These are phyloP conservation scores for Kappamyces sp. DNA, from an alignment of 192 early-diverging fungal species.

Conservation along the genomic window DNA sequence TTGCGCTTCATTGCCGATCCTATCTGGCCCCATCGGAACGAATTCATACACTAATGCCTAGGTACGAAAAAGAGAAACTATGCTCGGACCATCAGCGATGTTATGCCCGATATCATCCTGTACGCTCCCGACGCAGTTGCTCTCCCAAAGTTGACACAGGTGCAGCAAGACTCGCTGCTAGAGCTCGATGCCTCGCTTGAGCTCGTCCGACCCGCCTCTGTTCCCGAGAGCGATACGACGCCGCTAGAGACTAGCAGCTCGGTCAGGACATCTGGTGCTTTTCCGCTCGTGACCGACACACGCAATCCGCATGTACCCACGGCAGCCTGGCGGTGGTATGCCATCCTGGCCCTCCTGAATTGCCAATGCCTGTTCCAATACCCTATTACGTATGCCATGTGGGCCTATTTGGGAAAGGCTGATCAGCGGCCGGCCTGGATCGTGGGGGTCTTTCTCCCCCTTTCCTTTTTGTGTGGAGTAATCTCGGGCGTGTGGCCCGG, in stretches of 20 bases:
- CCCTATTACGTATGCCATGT: conserved; percentile 28
- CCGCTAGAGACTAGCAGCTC: background rate
- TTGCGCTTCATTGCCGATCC: background rate
- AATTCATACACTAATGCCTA: too few relatives aligned
- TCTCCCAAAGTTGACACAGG: background rate
- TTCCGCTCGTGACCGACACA: background rate
- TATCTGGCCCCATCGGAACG: background rate
- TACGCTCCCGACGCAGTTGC: too few relatives aligned
- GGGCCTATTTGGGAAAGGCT: conserved; percentile 21
- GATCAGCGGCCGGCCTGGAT: conserved; percentile 13
- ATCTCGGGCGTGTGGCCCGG: conserved; percentile 24
- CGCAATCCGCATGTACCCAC: background rate
- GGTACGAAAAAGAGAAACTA: conserved; percentile 1
- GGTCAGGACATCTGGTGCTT: background rate
- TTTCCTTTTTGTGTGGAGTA: conserved; percentile 23
- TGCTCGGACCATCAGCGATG: conserved; percentile 9
- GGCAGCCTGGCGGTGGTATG: conserved; percentile 18
- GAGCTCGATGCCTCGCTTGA: conserved; percentile 7
- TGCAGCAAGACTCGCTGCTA: background rate
- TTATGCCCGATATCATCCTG: conserved; percentile 6
- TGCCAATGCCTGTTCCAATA: conserved; percentile 26
- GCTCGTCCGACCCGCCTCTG: conserved; percentile 9
- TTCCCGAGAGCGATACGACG: too few relatives aligned
- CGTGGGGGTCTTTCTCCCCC: conserved; percentile 15
- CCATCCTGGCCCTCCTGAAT: conserved; percentile 22